These are phyloP conservation scores for Diaporthe citrichinensis DNA, from an alignment of 2,329 filamentous ascomycete genomes.

Conservation along the genomic window DNA sequence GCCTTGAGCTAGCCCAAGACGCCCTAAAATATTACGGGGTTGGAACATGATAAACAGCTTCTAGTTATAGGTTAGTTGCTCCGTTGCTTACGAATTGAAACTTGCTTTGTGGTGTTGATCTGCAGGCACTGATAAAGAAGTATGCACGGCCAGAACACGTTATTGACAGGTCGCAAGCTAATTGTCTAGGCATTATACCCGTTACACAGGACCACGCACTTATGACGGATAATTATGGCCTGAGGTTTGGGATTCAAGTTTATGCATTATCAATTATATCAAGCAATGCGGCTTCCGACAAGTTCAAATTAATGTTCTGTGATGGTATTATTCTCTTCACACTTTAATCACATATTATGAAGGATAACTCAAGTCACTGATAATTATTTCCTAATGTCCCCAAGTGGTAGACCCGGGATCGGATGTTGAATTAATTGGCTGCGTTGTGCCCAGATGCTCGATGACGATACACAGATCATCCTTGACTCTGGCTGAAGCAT, in stretches of 20 bases:
- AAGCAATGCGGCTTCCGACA: background rate
- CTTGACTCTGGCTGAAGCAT: background rate
- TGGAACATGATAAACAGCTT: background rate
- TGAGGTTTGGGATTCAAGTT: background rate
- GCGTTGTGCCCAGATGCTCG: too few relatives aligned
- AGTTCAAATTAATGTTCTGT: background rate
- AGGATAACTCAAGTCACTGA: background rate
- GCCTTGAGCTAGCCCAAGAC: too few relatives aligned
- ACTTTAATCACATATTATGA: too few relatives aligned
- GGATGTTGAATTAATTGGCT: background rate
- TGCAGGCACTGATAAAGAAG: background rate
- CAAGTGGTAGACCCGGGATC: background rate
- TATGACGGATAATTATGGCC: background rate
- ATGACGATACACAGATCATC: too few relatives aligned
- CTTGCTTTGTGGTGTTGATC: background rate
- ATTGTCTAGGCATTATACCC: background rate
- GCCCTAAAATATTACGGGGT: too few relatives aligned
- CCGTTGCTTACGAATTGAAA: background rate
- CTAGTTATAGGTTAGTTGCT: background rate
- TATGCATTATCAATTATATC: background rate
- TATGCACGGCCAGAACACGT: background rate
- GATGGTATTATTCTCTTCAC: background rate
- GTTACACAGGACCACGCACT: background rate
- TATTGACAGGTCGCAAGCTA: background rate
- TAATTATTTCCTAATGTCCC: background rate